A percentile compares a stretch with the other conserved stretches of the same genome.
These are phyloP conservation scores for Zymoseptoria brevis DNA, from an alignment of 2,329 filamentous ascomycete species.

Conservation along the genomic window DNA sequence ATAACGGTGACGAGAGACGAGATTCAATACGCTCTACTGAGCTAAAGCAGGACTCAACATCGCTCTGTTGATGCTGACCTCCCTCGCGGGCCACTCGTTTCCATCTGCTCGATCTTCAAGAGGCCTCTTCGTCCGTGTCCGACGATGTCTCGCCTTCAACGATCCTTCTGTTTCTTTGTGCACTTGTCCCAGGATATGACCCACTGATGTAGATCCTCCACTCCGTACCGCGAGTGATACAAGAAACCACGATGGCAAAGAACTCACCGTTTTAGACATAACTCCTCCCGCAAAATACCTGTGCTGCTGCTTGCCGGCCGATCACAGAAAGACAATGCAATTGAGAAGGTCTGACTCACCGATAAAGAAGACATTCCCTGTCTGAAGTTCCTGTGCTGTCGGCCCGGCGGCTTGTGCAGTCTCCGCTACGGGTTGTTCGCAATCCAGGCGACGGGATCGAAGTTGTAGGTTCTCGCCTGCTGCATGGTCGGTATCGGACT, in stretches of 20 bases:
- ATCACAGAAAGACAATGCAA: neutral
- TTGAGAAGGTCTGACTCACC: neutral
- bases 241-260: neutral
- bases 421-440: neutral
- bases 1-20: neutral
- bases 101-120: neutral
- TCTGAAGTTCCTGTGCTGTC: neutral
- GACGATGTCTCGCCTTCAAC: neutral
- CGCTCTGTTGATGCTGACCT: neutral
- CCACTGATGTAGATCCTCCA: neutral
- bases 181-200: neutral
- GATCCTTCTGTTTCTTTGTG: neutral
- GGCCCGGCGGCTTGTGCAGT: neutral
- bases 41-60: neutral
- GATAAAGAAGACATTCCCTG: neutral
- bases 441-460: neutral
- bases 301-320: neutral
- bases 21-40: neutral
- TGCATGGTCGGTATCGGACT: neutral
- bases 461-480: neutral
- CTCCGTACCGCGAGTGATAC: neutral
- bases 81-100: neutral
- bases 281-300: neutral
- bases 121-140: neutral
- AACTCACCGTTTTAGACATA: neutral